Conservation (phyloP, 1,284 basidiomycete species). For the Ganoderma boninense region DNA sequence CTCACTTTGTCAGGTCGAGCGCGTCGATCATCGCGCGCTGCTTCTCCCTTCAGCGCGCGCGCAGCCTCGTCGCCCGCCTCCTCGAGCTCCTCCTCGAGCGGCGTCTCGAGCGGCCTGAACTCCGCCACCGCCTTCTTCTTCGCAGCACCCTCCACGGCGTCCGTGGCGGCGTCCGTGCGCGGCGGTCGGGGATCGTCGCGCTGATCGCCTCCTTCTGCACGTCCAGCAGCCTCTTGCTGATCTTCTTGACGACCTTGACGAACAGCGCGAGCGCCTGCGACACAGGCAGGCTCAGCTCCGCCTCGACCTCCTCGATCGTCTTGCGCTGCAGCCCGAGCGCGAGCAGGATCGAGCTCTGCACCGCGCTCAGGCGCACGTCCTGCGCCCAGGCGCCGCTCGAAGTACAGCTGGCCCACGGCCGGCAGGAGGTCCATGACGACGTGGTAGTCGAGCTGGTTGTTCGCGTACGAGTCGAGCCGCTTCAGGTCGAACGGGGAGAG, state of each 20-base stretch:
- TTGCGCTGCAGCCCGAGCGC: constrained; percentile 94
- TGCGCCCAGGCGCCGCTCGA: constrained; percentile 77
- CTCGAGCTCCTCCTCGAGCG: constrained; percentile 71
- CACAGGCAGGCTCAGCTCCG: constrained; percentile 86
- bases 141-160: constrained; percentile 29
- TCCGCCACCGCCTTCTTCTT: constrained; percentile 28
- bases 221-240: constrained; percentile 82
- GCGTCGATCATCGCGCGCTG: constrained; percentile 89
- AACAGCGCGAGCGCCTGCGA: constrained; percentile 93
- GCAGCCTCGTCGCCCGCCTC: constrained; percentile 72
- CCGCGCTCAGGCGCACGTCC: constrained; percentile 76
- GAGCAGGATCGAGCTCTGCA: constrained; percentile 90
- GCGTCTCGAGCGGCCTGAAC: constrained; percentile 63
- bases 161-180: constrained; percentile 11
- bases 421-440: constrained; percentile 95
- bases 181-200: constrained; percentile 54
- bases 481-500: constrained; percentile 96
- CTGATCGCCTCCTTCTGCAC: constrained; percentile 84
- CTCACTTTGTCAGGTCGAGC: constrained; percentile 87
- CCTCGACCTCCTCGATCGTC: constrained; percentile 89
- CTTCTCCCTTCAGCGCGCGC: constrained; percentile 62
- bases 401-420: constrained; percentile 82
- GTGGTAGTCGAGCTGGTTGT: constrained; percentile 97
- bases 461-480: constrained; percentile 94
- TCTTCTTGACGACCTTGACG: constrained; percentile 89